These are phyloP conservation scores for Lippia alba DNA, from an alignment of 305 asterid genomes.

Conservation along the genomic window DNA sequence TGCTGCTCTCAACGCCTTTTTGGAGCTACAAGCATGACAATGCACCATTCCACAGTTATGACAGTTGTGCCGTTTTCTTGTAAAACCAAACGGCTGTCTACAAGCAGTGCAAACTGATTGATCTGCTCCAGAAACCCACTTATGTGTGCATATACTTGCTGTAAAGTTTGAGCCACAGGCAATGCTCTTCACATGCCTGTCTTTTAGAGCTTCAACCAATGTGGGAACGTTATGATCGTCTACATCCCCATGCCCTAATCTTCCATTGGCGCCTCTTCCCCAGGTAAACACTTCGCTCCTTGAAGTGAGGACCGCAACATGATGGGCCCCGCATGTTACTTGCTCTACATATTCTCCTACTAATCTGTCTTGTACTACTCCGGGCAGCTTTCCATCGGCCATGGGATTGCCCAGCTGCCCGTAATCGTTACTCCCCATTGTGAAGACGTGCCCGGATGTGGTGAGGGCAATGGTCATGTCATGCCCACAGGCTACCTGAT, in stretches of 20 bases:
- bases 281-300: constrained; percentile 67
- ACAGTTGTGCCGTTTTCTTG: constrained; percentile 69
- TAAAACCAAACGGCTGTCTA: constrained; percentile 67
- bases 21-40: constrained; percentile 72
- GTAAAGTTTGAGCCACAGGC: constrained; percentile 68
- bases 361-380: constrained; percentile 59
- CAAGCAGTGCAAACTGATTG: constrained; percentile 69
- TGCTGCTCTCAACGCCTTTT: constrained; percentile 62
- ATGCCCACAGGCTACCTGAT: constrained; percentile 67
- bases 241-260: constrained; percentile 67
- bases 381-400: constrained; percentile 56
- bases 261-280: constrained; percentile 73
- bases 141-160: constrained; percentile 64
- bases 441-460: constrained; percentile 65
- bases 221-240: constrained; percentile 65
- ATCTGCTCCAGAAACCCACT: constrained; percentile 71
- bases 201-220: constrained; percentile 59
- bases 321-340: constrained; percentile 60
- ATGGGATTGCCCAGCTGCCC: constrained; percentile 68
- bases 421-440: constrained; percentile 55
- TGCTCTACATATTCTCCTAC: constrained; percentile 71
- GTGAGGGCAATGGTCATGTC: constrained; percentile 57
- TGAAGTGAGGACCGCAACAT: constrained; percentile 64
- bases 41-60: constrained; percentile 67
- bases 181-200: constrained; percentile 59